Evolutionary conservation across 2,329 filamentous ascomycete species (phyloP).

Genomic region (Tetracladium maxilliforme): DNA sequence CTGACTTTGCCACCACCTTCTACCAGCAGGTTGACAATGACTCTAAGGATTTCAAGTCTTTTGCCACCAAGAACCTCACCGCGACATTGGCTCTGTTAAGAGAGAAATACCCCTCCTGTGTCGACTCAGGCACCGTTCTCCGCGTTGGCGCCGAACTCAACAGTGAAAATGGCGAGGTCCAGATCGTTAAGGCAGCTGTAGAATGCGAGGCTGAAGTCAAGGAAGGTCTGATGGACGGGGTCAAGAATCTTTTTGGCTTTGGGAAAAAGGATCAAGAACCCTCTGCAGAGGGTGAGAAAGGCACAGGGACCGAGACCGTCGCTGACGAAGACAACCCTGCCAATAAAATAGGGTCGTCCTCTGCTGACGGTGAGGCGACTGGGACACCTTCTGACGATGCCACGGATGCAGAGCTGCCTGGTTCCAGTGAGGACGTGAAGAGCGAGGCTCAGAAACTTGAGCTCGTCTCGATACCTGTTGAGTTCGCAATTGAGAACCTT

Average conservation of each 20-base stretch:
- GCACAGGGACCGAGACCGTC: constrained; percentile 9
- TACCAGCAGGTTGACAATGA: constrained; percentile 52
- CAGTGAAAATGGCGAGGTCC: constrained; percentile 62
- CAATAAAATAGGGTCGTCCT: too few relatives aligned
- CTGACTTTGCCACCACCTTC: constrained; percentile 70
- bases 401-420: too few relatives aligned
- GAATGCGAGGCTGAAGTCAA: constrained; percentile 77
- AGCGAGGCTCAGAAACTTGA: constrained; percentile 46
- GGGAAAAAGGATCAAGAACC: constrained; percentile 74
- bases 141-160: constrained; percentile 64
- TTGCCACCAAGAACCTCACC: constrained; percentile 77
- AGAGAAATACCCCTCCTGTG: constrained; percentile 63
- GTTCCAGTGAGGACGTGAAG: constrained; percentile 30
- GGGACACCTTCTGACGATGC: too few relatives aligned
- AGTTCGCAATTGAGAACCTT: constrained; percentile 30
- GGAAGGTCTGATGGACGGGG: constrained; percentile 75
- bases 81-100: constrained; percentile 65
- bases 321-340: constrained; percentile 10
- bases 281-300: constrained; percentile 10
- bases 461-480: constrained; percentile 36
- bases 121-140: constrained; percentile 62
- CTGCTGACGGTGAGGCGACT: too few relatives aligned
- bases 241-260: constrained; percentile 93
- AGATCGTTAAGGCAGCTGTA: constrained; percentile 59
- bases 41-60: constrained; percentile 39